Percentiles rank a stretch among this genome's conserved stretches.
Evolutionary conservation across 352 stramenopile species (phyloP).

Genomic region (Globisporangium uncinulatum): DNA sequence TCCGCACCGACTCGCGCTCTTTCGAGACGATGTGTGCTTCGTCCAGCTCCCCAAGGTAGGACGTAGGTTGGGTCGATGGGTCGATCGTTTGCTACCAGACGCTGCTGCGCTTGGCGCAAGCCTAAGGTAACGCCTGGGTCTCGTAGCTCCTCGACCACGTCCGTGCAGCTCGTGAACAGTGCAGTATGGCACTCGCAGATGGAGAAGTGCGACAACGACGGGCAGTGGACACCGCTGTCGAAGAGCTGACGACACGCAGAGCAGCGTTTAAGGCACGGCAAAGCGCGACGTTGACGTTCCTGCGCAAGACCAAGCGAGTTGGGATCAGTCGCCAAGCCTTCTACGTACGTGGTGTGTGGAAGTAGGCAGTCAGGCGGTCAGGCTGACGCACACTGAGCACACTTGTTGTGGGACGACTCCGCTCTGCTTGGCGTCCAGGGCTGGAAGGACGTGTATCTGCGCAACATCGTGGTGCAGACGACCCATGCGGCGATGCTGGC

Average conservation of each 20-base stretch:
- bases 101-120: too few relatives aligned
- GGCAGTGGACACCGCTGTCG: background rate
- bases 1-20: conserved; percentile 2
- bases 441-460: conserved; percentile 53
- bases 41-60: conserved; percentile 11
- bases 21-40: conserved; percentile 17
- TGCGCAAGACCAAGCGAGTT: conserved; percentile 4
- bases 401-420: background rate
- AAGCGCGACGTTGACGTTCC: conserved; percentile 6
- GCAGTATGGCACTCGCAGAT: conserved; percentile 23
- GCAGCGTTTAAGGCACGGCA: conserved; percentile 12
- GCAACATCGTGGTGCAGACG: conserved; percentile 42
- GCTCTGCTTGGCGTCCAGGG: conserved; percentile 10
- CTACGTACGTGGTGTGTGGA: conserved; percentile 8
- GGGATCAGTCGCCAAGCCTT: conserved; percentile 21
- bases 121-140: too few relatives aligned
- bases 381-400: background rate
- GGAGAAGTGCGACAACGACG: conserved; percentile 8
- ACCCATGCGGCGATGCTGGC: conserved; percentile 61
- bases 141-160: conserved; percentile 7
- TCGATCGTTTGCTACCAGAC: background rate
- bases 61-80: too few relatives aligned
- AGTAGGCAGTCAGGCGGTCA: background rate
- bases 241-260: background rate
- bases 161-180: conserved; percentile 14